Evolutionary conservation across 2,329 filamentous ascomycete genomes (phyloP).

Genomic region (Phymatotrichopsis omnivora): DNA sequence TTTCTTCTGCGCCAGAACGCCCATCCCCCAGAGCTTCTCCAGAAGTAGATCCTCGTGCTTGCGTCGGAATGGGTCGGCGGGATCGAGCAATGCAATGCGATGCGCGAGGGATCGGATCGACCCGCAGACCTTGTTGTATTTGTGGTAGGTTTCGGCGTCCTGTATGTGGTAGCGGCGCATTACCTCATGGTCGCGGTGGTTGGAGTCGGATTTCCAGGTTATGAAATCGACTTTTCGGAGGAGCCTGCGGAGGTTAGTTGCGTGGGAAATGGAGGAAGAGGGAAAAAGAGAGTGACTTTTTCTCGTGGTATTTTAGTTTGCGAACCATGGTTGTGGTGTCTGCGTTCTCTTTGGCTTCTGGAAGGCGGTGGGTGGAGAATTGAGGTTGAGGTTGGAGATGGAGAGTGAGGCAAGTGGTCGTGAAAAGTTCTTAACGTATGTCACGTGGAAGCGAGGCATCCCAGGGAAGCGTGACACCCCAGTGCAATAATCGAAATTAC

Average conservation of each 20-base stretch:
- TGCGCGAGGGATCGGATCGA: constrained; percentile 86
- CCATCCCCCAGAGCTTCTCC: constrained; percentile 89
- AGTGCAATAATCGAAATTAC: too few relatives aligned
- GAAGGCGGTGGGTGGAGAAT: too few relatives aligned
- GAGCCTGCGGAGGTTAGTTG: constrained; percentile 41
- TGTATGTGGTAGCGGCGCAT: constrained; percentile 83
- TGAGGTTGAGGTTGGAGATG: too few relatives aligned
- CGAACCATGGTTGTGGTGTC: constrained; percentile 74
- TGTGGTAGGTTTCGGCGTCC: constrained; percentile 74
- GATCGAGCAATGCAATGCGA: constrained; percentile 71
- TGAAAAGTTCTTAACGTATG: too few relatives aligned
- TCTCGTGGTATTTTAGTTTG: constrained; percentile 93
- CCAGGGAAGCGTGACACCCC: too few relatives aligned
- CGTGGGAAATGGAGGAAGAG: constrained; percentile 6
- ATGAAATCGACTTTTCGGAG: constrained; percentile 88
- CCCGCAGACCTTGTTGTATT: constrained; percentile 58
- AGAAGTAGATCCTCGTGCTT: constrained; percentile 82
- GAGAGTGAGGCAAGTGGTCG: too few relatives aligned
- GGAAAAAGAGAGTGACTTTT: constrained; percentile 47
- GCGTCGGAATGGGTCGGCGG: constrained; percentile 62
- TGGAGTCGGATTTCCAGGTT: constrained; percentile 79
- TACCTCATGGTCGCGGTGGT: constrained; percentile 72
- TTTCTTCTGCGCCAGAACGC: constrained; percentile 62
- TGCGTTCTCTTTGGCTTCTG: too few relatives aligned
- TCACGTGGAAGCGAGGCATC: too few relatives aligned